These are phyloP conservation scores for Yamadazyma kitorensis DNA, from an alignment of 805 yeast species.

Conservation along the genomic window DNA sequence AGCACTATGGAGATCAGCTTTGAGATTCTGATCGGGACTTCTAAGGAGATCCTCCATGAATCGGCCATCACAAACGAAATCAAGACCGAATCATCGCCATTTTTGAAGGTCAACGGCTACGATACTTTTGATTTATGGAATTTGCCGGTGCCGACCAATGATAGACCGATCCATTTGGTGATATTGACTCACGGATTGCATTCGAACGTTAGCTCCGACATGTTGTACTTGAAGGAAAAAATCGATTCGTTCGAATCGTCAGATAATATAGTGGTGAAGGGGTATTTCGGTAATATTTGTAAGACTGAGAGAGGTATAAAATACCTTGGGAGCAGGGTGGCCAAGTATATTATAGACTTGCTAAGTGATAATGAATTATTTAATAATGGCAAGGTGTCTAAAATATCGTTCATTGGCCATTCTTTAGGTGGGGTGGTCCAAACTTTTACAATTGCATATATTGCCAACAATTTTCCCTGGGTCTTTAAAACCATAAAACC, in stretches of 20 bases:
- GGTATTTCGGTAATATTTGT: slow-evolving; percentile 79
- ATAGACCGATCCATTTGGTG: slow-evolving; percentile 74
- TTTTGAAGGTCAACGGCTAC: slow-evolving; percentile 28
- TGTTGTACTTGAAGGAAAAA: slow-evolving; percentile 81
- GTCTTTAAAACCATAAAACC: slow-evolving; percentile 69
- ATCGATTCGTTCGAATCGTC: slow-evolving; percentile 52
- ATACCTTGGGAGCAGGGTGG: slow-evolving; percentile 78
- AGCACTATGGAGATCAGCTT: slow-evolving; percentile 66
- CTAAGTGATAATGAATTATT: slow-evolving; percentile 40
- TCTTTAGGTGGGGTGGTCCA: slow-evolving; percentile 93
- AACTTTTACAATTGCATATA: slow-evolving; percentile 83
- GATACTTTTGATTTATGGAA: slow-evolving; percentile 78
- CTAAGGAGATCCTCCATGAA: slow-evolving; percentile 35
- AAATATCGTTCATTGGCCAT: slow-evolving; percentile 87
- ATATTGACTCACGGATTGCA: slow-evolving; percentile 89
- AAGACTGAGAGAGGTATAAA: slow-evolving; percentile 87
- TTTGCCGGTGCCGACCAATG: slow-evolving; percentile 46
- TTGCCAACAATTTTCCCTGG: slow-evolving; percentile 64
- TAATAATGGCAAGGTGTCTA: slow-evolving; percentile 40
- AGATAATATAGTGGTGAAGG: slow-evolving; percentile 76
- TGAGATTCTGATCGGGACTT: slow-evolving; percentile 55
- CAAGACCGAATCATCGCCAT: slow-evolving; percentile 13
- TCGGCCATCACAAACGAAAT: too few relatives aligned
- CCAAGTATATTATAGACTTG: slow-evolving; percentile 63
- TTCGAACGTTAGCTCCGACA: slow-evolving; percentile 85